Evolutionary conservation across 1,139 yeast species (phyloP).

Genomic region (Taphrina populina): DNA sequence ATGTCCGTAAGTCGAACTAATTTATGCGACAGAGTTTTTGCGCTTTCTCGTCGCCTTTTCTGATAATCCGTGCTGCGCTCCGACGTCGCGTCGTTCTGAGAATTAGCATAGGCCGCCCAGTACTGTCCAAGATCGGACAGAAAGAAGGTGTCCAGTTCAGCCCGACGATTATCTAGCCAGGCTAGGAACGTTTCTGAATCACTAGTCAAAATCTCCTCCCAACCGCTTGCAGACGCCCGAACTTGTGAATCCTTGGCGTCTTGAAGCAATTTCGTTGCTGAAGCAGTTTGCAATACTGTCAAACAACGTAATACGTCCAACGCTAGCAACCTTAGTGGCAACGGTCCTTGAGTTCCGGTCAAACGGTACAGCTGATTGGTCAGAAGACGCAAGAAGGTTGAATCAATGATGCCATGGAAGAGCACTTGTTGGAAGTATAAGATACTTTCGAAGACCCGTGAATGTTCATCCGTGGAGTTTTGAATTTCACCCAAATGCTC

Average conservation of each 20-base stretch:
- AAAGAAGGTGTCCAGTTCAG: constrained; percentile 37
- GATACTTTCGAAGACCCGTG: constrained; percentile 36
- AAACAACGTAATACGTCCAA: constrained; percentile 39
- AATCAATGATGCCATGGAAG: constrained; percentile 37
- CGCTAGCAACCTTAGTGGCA: constrained; percentile 35
- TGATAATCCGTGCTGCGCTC: no score
- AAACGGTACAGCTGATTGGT: constrained; percentile 38
- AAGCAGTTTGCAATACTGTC: constrained; percentile 35
- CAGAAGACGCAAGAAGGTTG: constrained; percentile 34
- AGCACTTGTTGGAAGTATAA: constrained; percentile 39
- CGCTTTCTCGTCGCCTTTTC: constrained; percentile 33
- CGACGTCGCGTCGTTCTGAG: constrained; percentile 35
- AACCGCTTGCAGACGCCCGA: not conserved
- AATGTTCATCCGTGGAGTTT: constrained; percentile 6
- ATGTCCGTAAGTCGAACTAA: no score
- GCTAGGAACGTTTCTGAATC: constrained; percentile 36
- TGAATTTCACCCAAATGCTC: not conserved
- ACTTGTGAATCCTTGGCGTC: constrained; percentile 7
- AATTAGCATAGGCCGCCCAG: constrained; percentile 37
- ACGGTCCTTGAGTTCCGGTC: constrained; percentile 28
- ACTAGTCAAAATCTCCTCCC: constrained; percentile 35
- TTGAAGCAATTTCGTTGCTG: not conserved
- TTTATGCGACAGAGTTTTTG: not conserved
- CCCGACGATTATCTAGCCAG: constrained; percentile 36
- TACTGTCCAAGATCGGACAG: constrained; percentile 35